Conservation (phyloP, 208 protist genomes). For the Crithidia thermophila region DNA sequence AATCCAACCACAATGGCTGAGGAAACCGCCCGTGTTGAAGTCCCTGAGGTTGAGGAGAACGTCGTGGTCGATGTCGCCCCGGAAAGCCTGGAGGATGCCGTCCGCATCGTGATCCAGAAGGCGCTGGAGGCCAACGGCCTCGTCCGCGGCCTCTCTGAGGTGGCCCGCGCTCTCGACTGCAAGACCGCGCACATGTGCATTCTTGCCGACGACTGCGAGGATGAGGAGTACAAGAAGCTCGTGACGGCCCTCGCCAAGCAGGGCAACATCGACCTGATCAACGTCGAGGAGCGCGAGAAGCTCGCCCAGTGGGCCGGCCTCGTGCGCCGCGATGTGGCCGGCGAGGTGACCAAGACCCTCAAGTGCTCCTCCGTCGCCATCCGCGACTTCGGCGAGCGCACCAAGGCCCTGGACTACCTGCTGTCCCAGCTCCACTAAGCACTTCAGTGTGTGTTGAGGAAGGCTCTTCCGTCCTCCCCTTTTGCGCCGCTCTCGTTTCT, state of each 20-base stretch:
- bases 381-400: slow-evolving; percentile 88
- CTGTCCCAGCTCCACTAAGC: slow-evolving; percentile 70
- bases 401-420: slow-evolving; percentile 83
- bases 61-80: slow-evolving; percentile 66
- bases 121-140: slow-evolving; percentile 88
- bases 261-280: slow-evolving; percentile 88
- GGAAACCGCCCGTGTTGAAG: slow-evolving; percentile 73
- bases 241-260: slow-evolving; percentile 83
- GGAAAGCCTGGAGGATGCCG: slow-evolving; percentile 80
- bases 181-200: slow-evolving; percentile 87
- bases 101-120: slow-evolving; percentile 89
- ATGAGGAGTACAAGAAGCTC: slow-evolving; percentile 93
- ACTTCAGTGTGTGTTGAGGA: neutral
- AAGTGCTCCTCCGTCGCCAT: slow-evolving; percentile 92
- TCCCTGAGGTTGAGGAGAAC: slow-evolving; percentile 58
- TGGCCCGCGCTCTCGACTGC: slow-evolving; percentile 85
- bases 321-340: slow-evolving; percentile 47
- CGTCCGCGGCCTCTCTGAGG: slow-evolving; percentile 87
- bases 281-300: slow-evolving; percentile 84
- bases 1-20: slow-evolving; percentile 76
- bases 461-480: slow-evolving; percentile 6
- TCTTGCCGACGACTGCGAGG: slow-evolving; percentile 92
- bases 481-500: slow-evolving; percentile 7
- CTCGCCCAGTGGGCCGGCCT: slow-evolving; percentile 87
- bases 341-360: slow-evolving; percentile 79